Evolutionary conservation across 495 filamentous ascomycete species (phyloP), one percentile per base, ranked within the genome.

Genomic region (Neurospora terricola): DNA sequence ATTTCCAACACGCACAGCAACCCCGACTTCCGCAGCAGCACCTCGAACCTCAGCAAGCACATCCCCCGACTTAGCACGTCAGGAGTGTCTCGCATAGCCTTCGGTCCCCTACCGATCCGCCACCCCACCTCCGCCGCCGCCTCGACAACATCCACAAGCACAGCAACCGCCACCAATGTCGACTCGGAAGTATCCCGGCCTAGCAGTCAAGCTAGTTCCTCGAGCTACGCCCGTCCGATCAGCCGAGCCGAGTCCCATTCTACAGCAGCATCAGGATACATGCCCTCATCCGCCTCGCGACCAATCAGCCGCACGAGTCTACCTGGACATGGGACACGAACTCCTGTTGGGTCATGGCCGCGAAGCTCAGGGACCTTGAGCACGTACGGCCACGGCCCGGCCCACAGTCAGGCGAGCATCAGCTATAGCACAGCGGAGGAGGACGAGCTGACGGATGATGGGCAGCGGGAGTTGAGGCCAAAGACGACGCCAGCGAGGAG

Each of bases 251-350:
- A 87, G 27, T 82, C 82, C n/a, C 76, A 78, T 70, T 18, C 37
- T 40, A 62, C 59, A 4, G 68, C 62, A 39, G 69, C 62, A 73
- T 66, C 73, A 42, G 73, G 43, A 42, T 80, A 66, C 23, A 82
- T 80, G 68, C 88, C 90, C 6, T 91, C 93, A 37, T 79, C 80
- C 5, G 14, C 54, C 27, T 66, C 54, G 27, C 92, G 92, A 73
- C 89, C 92, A 68, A 87, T 89, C 77, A 93, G 91, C 77, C 87
- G 85, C 11, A 76, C 83, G 5, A 85, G 83, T 68, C 70, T 91
- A 38, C 84, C 84, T 6, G 87, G 90, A 38, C 84, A 83, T 7
- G 87, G 90, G 4, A 81, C 89, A 16, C 88, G 91, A 40, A 94
- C 92, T 4, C 90, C 91, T 10, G 77, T 90, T 30, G 85, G 85